Percentiles rank a stretch among this genome's conserved stretches.
These are phyloP conservation scores for Silene noctiflora DNA, from an alignment of 179 eudicot genomes.

Conservation along the genomic window DNA sequence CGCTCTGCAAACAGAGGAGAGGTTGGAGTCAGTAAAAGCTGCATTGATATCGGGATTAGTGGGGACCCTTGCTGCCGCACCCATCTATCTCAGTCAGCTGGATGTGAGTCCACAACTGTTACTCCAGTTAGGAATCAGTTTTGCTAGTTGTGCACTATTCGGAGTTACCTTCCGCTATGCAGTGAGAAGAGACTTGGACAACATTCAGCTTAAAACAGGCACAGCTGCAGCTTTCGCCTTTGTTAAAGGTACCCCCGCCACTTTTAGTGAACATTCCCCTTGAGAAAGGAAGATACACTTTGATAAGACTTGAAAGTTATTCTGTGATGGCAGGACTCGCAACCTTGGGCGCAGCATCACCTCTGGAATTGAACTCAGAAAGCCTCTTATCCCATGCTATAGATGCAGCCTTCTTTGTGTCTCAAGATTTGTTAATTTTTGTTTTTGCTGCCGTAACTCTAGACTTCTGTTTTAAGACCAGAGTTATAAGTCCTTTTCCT, in stretches of 20 bases:
- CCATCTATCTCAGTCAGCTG: conserved; percentile 51
- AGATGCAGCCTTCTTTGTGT: conserved; percentile 55
- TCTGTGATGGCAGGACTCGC: conserved; percentile 58
- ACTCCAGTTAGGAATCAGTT: conserved; percentile 60
- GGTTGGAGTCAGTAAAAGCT: conserved; percentile 84
- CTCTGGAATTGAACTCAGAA: conserved; percentile 51
- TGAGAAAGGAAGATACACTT: background rate
- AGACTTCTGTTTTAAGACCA: conserved; percentile 80
- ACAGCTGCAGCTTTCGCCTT: conserved; percentile 82
- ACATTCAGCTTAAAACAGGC: conserved; percentile 87
- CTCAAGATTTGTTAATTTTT: conserved; percentile 73
- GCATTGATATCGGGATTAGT: conserved; percentile 66
- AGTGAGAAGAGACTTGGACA: conserved; percentile 79
- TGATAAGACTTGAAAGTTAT: background rate
- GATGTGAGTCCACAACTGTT: conserved; percentile 46
- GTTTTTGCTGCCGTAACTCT: conserved; percentile 77
- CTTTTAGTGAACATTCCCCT: background rate
- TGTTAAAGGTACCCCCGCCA: conserved; percentile 63
- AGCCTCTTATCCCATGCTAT: conserved; percentile 64
- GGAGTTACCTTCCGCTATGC: conserved; percentile 91
- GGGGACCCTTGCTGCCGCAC: conserved; percentile 74
- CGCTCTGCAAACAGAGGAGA: conserved; percentile 46
- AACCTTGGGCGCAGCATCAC: conserved; percentile 61
- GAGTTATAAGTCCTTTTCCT: conserved; percentile 84
- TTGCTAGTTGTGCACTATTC: conserved; percentile 79